Evolutionary conservation across 2,329 filamentous ascomycete species (phyloP), one percentile per base, ranked within the genome.

Genomic region (Neofusicoccum sp.): DNA sequence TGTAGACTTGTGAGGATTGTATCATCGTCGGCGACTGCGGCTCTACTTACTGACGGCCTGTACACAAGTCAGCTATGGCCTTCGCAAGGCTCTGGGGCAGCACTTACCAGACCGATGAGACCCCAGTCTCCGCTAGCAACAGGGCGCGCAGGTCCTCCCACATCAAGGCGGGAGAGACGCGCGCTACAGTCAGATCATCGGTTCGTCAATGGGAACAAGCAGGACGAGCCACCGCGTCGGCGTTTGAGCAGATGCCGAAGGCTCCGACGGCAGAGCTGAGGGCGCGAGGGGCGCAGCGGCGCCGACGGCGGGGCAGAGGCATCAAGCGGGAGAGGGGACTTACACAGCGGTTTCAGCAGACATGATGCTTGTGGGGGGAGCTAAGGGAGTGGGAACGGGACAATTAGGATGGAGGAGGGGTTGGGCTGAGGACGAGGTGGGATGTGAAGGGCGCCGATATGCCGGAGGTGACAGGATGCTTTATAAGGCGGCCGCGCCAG

Each of bases 71-170:
- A 47, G 59, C 45, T 9, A 47, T 9, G 20, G 7, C n/a, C 36
- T 11, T 6, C 26, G 9, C 26, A 30, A 41, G 16, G 38, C 20
- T 28, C 6, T 26, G 28, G 3, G 9, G 36, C 24, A 43, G 28
- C 26, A 72, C 73, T 65, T 68, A 76, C 73, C 67, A 82, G 73
- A 72, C 80, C 80, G 70, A 82, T 82, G 72, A 82, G 78, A 74
- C 80, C 79, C 72, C 80, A 81, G 73, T 82, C 80, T 73, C 79
- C 79, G 64, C 60, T 62, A 59, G 60, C 47, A 58, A 36, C 34
- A 41, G 48, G 47, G 47, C 60, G 63, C 63, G 62, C 61, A 56
- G 62, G 63, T 60, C 62, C 63, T 58, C 63, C 63, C 63, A 64
- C 63, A 47, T 62, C 38, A 26, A 63, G 63, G 63, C 41, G 63